These are phyloP conservation scores for Paspalum vaginatum DNA, from an alignment of 176 grass and related monocot species.

Conservation along the genomic window DNA sequence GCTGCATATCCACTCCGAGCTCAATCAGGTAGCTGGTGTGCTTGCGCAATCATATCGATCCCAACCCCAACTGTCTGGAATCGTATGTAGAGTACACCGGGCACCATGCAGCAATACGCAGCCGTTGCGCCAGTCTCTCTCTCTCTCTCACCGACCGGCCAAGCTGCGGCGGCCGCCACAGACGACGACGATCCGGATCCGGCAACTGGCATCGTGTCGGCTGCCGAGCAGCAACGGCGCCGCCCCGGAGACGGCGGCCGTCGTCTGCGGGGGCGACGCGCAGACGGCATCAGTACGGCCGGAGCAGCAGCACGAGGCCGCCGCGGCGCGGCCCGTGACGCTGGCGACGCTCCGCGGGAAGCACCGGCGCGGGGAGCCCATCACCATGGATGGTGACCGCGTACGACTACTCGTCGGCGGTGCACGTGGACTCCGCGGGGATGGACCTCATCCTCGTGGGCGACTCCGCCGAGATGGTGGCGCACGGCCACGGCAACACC, in stretches of 20 bases:
- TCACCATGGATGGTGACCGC: slow-evolving; percentile 91
- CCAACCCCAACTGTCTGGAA: no score
- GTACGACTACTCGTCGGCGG: slow-evolving; percentile 95
- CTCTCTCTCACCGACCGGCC: no score
- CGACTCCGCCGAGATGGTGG: slow-evolving; percentile 94
- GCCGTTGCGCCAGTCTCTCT: no score
- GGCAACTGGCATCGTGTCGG: slow-evolving; percentile 40
- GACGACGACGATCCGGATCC: neutral
- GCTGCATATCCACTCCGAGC: no score
- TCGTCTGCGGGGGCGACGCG: slow-evolving; percentile 66
- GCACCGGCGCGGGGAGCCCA: slow-evolving; percentile 71
- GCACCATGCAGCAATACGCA: no score
- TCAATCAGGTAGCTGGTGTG: no score
- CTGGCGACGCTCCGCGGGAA: slow-evolving; percentile 69
- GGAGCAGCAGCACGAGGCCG: slow-evolving; percentile 17
- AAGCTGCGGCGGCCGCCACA: no score
- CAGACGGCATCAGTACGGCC: neutral
- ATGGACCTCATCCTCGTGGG: slow-evolving; percentile 89
- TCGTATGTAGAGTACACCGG: no score
- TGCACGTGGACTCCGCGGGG: slow-evolving; percentile 81
- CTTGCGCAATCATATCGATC: no score
- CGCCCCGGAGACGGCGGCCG: slow-evolving; percentile 56
- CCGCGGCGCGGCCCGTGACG: slow-evolving; percentile 58
- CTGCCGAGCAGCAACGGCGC: slow-evolving; percentile 50
- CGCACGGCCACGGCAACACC: slow-evolving; percentile 91